A percentile compares a stretch with the other conserved stretches of the same genome.
Conservation (phyloP, 257 asterid species). For the Capsicum rhomboideum region DNA sequence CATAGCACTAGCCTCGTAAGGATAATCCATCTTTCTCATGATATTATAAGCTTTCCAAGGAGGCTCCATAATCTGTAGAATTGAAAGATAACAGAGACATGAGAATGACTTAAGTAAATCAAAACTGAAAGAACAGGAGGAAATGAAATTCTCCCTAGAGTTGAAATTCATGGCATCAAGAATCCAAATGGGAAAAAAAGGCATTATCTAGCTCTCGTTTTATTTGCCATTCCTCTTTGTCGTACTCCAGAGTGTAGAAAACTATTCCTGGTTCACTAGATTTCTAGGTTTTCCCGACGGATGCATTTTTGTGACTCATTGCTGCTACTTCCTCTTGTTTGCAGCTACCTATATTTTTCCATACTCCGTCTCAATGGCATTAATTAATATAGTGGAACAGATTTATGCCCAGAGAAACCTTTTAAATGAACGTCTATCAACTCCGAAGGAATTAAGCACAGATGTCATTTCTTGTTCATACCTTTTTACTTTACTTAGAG, state of each 20-base stretch:
- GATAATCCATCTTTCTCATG: constrained; percentile 92
- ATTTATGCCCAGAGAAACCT: background rate
- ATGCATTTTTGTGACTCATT: background rate
- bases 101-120: background rate
- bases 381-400: background rate
- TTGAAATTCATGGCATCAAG: background rate
- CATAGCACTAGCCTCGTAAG: constrained; percentile 72
- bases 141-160: background rate
- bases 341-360: background rate
- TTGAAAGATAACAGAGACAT: constrained; percentile 6
- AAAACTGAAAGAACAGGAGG: background rate
- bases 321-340: background rate
- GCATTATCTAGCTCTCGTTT: background rate
- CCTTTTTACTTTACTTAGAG: background rate
- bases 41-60: constrained; percentile 88
- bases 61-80: constrained; percentile 91
- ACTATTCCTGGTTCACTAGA: background rate
- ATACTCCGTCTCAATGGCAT: background rate
- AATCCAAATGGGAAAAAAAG: constrained; percentile 1
- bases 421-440: background rate
- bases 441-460: background rate
- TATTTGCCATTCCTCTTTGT: background rate
- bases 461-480: background rate
- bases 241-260: background rate
- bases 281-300: background rate